phyloP scores from a whole-genome alignment of 371 early-diverging fungal species.

The Circinella minor region DNA sequence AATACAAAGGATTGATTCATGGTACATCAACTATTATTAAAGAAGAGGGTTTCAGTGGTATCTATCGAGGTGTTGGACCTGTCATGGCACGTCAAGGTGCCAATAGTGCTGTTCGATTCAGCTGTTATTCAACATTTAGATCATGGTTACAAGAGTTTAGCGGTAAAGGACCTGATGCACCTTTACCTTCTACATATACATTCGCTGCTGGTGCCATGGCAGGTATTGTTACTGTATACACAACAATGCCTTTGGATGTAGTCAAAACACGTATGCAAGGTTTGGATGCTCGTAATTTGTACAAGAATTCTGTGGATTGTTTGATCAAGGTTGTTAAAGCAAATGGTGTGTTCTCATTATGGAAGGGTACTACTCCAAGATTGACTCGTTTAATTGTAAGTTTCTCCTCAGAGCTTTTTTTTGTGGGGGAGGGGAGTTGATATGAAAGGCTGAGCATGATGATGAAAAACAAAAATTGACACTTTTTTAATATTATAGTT shows the following conservation, averaged over 20 bases:
- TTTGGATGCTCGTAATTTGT: constrained; percentile 67
- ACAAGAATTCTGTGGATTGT: constrained; percentile 78
- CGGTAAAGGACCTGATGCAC: constrained; percentile 37
- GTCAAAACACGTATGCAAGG: constrained; percentile 95
- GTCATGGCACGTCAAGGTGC: constrained; percentile 94
- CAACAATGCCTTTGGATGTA: constrained; percentile 95
- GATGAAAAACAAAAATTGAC: no score
- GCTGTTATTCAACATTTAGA: constrained; percentile 81
- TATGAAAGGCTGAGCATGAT: no score
- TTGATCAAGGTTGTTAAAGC: constrained; percentile 68
- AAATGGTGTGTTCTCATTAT: constrained; percentile 83
- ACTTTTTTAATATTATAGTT: constrained; percentile 53
- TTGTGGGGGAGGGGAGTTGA: no score
- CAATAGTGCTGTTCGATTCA: constrained; percentile 90
- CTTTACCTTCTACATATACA: constrained; percentile 67
- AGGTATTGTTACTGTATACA: constrained; percentile 89
- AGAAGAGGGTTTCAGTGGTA: constrained; percentile 81
- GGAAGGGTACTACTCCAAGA: constrained; percentile 94
- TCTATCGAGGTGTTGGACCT: constrained; percentile 89
- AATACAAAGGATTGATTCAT: constrained; percentile 82
- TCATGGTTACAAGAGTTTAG: constrained; percentile 54
- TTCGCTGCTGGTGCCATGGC: constrained; percentile 84
- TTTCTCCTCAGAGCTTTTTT: not conserved
- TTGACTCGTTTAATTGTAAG: constrained; percentile 85
- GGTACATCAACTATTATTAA: constrained; percentile 70